Conservation (phyloP, 208 protist species). For the Tritrichomonas musculus region DNA sequence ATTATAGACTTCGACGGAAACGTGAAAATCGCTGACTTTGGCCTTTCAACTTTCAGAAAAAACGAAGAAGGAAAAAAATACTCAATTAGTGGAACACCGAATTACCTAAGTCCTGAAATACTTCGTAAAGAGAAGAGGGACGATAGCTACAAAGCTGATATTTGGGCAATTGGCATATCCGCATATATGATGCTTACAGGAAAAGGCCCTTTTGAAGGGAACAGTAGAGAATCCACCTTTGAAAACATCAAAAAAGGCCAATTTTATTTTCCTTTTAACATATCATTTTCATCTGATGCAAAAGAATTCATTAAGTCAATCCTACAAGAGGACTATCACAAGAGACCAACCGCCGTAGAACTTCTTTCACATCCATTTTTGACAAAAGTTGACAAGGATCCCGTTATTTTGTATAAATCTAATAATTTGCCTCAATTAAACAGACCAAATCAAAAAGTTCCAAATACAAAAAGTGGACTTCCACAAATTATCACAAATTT, state of each 20-base stretch:
- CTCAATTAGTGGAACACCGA: background rate
- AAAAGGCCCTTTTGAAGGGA: no score
- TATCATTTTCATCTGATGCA: conserved; percentile 60
- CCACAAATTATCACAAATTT: no score
- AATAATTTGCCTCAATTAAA: no score
- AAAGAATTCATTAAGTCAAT: conserved; percentile 72
- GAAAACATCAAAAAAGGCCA: conserved; percentile 72
- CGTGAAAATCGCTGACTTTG: conserved; percentile 36
- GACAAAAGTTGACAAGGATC: no score
- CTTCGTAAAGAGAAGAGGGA: background rate
- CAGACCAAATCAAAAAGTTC: no score
- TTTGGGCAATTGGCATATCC: conserved; percentile 66
- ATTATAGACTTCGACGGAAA: conserved; percentile 27
- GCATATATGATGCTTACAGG: conserved; percentile 73
- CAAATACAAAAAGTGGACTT: no score
- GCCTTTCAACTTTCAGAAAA: background rate
- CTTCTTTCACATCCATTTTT: conserved; percentile 77
- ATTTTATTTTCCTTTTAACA: conserved; percentile 74
- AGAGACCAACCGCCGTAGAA: conserved; percentile 68
- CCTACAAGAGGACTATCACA: conserved; percentile 61
- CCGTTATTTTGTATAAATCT: no score
- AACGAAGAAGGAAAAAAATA: background rate
- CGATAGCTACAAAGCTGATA: conserved; percentile 57
- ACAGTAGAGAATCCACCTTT: conserved; percentile 84
- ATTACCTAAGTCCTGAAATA: conserved; percentile 34